These are phyloP conservation scores for Abrus precatorius DNA, from an alignment of 306 rosid species.

Conservation along the genomic window DNA sequence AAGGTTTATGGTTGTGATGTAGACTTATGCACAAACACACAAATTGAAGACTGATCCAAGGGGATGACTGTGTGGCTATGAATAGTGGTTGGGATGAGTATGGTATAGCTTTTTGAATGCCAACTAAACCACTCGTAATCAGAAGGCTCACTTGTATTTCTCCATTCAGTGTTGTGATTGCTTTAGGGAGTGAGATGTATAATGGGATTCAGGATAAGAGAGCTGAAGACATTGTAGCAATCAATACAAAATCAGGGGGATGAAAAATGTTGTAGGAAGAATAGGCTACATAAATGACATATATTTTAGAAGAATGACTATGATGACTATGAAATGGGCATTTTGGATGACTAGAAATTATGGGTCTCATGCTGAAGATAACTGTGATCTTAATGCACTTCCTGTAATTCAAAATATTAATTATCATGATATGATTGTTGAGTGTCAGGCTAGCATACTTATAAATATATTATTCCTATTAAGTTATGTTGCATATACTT, in stretches of 20 bases:
- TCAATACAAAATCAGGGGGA: conserved; percentile 70
- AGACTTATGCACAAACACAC: conserved; percentile 85
- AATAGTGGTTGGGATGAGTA: conserved; percentile 90
- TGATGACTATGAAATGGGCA: conserved; percentile 77
- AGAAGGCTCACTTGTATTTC: conserved; percentile 74
- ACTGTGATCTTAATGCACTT: conserved; percentile 69
- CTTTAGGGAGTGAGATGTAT: conserved; percentile 80
- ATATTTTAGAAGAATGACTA: conserved; percentile 65
- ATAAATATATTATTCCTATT: no score
- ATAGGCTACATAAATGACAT: conserved; percentile 78
- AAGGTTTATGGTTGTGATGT: conserved; percentile 40
- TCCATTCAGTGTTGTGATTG: conserved; percentile 75
- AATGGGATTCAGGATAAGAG: conserved; percentile 74
- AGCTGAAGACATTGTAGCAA: conserved; percentile 72
- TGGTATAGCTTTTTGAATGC: conserved; percentile 75
- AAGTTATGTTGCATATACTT: no score
- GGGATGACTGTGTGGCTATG: conserved; percentile 86
- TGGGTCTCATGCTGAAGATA: conserved; percentile 72
- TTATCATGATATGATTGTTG: conserved; percentile 69
- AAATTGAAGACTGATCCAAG: conserved; percentile 79
- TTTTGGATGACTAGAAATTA: conserved; percentile 86
- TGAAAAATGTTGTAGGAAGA: conserved; percentile 77
- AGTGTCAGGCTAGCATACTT: no score
- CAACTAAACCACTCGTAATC: conserved; percentile 67
- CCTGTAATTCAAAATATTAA: conserved; percentile 69